A percentile compares a stretch with the other conserved stretches of the same genome.
phyloP scores from a whole-genome alignment of 441 rosid species.

The Erodium moschatum region DNA sequence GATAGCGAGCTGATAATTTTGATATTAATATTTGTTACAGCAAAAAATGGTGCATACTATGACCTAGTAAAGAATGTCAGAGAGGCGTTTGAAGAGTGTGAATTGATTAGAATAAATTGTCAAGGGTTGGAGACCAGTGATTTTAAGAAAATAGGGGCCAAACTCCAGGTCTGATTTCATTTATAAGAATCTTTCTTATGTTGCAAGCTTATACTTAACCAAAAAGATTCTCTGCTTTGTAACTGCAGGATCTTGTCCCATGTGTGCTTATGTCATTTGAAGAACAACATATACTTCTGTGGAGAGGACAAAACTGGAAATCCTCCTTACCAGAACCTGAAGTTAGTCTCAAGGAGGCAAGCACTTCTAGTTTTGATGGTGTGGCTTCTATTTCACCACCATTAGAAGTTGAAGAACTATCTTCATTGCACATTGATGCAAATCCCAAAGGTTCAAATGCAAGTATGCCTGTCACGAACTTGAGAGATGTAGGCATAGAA shows the following conservation, averaged over 20 bases:
- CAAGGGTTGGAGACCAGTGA: slow-evolving; percentile 72
- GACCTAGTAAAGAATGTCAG: slow-evolving; percentile 54
- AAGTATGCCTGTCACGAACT: slow-evolving; percentile 10
- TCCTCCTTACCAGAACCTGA: slow-evolving; percentile 34
- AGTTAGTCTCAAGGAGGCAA: slow-evolving; percentile 23
- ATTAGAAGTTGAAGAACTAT: slow-evolving; percentile 27
- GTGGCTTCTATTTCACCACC: slow-evolving; percentile 21
- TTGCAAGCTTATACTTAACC: neutral
- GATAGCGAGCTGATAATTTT: slow-evolving; percentile 11
- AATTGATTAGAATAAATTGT: slow-evolving; percentile 72
- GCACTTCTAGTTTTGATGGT: slow-evolving; percentile 24
- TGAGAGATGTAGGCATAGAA: slow-evolving; percentile 23
- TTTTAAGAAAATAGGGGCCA: slow-evolving; percentile 73
- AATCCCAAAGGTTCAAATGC: slow-evolving; percentile 10
- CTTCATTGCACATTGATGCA: slow-evolving; percentile 18
- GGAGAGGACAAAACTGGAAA: slow-evolving; percentile 80
- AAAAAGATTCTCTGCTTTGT: slow-evolving; percentile 1
- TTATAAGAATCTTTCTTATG: neutral
- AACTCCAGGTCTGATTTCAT: slow-evolving; percentile 59
- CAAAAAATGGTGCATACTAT: slow-evolving; percentile 69
- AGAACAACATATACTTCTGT: slow-evolving; percentile 61
- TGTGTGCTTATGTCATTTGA: slow-evolving; percentile 79
- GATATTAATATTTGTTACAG: slow-evolving; percentile 32
- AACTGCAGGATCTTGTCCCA: slow-evolving; percentile 71
- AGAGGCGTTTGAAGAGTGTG: slow-evolving; percentile 92